Base-by-base conservation (phyloP, 2,329 filamentous ascomycete species). In the Aspergillus spinulosporus region DNA sequence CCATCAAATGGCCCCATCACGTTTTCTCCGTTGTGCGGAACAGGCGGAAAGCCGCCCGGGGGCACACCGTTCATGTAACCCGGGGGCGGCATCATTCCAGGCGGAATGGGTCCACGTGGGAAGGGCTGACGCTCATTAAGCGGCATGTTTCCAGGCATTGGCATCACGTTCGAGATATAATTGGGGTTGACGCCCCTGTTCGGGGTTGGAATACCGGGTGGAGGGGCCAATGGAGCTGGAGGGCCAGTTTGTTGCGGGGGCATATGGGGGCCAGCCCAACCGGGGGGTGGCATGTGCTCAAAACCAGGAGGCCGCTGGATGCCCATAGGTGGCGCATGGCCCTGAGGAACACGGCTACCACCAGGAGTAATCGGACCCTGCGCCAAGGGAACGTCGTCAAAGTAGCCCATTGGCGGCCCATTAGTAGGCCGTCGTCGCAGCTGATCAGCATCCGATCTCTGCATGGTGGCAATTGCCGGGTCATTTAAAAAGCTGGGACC, bases 281-380 rank as follows among this genome's bases (percentile, higher is more conserved):
- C 72, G 11, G 73, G 72, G 42, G 71, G 72, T 12, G 72, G 72
- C 59, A 76, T 59, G 52, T 76, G 74, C 21, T 77, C 75, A 43
- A 78, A 70, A 15, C 76, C 76, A 34, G 75, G 76, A 40, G 76
- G 76, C 56, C 76, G 68, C 58, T 75, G 76, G 31, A 79, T 67
- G 21, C 71, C 72, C 68, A 76, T 72, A 50, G 68, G 67, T 49
- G 72, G 71, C 15, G 60, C 66, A 21, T 68, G 66, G 21, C 65
- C 67, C 52, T 72, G 73, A 29, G 68, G 69, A 36, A 59, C 64
- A 29, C 73, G 65, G 26, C 66, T 66, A 44, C 68, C 72, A 59
- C 67, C 67, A 11, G 71, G 71, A 28, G 69, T 74, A 56, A 70
- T 70, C 32, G 66, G 69, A 11, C 67, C 67, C 46, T 74, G 72